Conservation (phyloP, 495 filamentous ascomycete species). For the Xylaria sp. region DNA sequence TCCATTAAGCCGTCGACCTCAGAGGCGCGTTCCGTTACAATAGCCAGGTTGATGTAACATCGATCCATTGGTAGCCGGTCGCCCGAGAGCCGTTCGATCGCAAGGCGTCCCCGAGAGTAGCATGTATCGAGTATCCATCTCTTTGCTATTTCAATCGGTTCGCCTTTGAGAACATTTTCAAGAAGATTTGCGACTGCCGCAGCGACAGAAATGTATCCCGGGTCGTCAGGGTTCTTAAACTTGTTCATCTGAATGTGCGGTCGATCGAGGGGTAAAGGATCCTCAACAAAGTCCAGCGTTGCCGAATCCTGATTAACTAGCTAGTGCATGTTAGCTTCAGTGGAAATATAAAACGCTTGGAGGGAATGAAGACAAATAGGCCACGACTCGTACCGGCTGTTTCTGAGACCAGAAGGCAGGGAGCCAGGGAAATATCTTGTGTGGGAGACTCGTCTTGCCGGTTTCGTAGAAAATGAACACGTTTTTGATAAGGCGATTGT, state of each 20-base stretch:
- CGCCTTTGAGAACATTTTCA: not conserved
- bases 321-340: not conserved
- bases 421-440: slow-evolving; percentile 1
- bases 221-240: slow-evolving; percentile 31
- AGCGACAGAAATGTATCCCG: slow-evolving; percentile 8
- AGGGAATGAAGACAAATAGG: not conserved
- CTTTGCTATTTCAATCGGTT: slow-evolving; percentile 3
- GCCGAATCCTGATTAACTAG: slow-evolving; percentile 9
- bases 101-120: slow-evolving; percentile 37
- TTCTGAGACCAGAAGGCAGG: not conserved
- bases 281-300: slow-evolving; percentile 28
- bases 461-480: slow-evolving; percentile 29
- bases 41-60: slow-evolving; percentile 46
- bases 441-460: slow-evolving; percentile 20
- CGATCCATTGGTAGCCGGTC: slow-evolving; percentile 40
- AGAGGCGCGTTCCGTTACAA: slow-evolving; percentile 32
- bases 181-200: not conserved
- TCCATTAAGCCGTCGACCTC: not conserved
- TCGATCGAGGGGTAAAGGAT: slow-evolving; percentile 37
- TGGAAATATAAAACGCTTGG: too few relatives aligned
- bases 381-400: not conserved
- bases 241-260: slow-evolving; percentile 39
- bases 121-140: not conserved
- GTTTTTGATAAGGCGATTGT: not conserved
- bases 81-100: slow-evolving; percentile 48